These are phyloP conservation scores for Talaromyces sp. DNA, from an alignment of 2,329 filamentous ascomycete species.

Conservation along the genomic window DNA sequence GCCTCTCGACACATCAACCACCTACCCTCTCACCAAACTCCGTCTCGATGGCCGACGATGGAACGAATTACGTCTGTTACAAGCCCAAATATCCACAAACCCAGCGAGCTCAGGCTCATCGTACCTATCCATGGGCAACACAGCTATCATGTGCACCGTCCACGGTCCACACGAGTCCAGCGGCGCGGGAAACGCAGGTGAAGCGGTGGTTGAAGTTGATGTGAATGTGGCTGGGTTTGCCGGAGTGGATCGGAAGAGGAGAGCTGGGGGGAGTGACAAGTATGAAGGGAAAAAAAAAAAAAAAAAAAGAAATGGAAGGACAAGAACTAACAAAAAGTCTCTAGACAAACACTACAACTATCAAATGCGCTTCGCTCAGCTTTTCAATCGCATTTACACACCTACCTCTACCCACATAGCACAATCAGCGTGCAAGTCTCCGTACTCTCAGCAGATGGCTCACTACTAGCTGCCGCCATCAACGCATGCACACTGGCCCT, in stretches of 20 bases:
- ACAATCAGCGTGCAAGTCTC: conserved; percentile 80
- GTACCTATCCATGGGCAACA: conserved; percentile 96
- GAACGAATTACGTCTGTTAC: conserved; percentile 90
- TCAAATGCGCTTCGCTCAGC: conserved; percentile 68
- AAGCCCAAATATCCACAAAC: conserved; percentile 87
- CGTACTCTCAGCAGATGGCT: conserved; percentile 85
- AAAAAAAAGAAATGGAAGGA: not conserved
- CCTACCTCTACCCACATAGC: conserved; percentile 82
- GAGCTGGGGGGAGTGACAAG: conserved; percentile 69
- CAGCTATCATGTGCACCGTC: conserved; percentile 90
- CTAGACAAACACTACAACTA: conserved; percentile 62
- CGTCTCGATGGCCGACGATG: conserved; percentile 82
- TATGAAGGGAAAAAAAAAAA: conserved; percentile 29
- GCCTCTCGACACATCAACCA: conserved; percentile 91
- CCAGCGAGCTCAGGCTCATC: conserved; percentile 87
- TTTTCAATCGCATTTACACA: conserved; percentile 73
- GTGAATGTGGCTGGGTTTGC: conserved; percentile 85
- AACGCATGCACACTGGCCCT: conserved; percentile 90
- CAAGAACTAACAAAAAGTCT: not conserved
- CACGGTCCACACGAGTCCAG: conserved; percentile 69
- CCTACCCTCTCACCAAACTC: conserved; percentile 80
- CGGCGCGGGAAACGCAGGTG: conserved; percentile 43
- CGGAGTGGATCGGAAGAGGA: conserved; percentile 76
- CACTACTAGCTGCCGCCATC: conserved; percentile 79
- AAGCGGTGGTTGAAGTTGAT: conserved; percentile 71